A percentile compares a stretch with the other conserved stretches of the same genome.
Evolutionary conservation across 495 filamentous ascomycete species (phyloP).

Genomic region (Podospora comata): DNA sequence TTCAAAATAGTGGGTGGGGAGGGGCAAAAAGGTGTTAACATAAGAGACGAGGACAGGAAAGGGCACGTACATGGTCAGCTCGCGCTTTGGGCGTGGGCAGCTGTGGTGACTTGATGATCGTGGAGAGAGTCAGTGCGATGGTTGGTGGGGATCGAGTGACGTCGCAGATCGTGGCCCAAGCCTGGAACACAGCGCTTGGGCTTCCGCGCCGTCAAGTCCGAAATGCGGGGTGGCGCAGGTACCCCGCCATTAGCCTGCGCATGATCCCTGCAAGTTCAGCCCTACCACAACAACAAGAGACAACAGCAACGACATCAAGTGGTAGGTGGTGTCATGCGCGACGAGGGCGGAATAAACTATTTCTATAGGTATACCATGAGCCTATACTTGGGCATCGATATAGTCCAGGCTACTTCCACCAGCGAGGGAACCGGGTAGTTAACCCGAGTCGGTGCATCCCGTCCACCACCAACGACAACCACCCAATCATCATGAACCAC

Average conservation of each 20-base stretch:
- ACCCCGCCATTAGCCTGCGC: conserved; percentile 3
- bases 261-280: neutral
- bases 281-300: neutral
- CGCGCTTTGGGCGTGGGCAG: neutral
- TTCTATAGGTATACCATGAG: neutral
- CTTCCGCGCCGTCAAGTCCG: neutral
- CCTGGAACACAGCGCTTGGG: neutral
- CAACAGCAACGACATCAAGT: neutral
- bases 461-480: neutral
- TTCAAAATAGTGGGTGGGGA: neutral
- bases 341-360: neutral
- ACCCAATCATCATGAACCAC: neutral
- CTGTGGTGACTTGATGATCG: neutral
- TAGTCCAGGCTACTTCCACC: neutral
- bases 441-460: neutral
- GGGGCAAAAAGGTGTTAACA: neutral
- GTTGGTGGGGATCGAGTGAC: conserved; percentile 1
- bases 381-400: neutral
- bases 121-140: conserved; percentile 2
- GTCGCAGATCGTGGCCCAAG: neutral
- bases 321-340: neutral
- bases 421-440: neutral
- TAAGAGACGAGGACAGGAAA: neutral
- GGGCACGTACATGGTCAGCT: neutral
- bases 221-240: conserved; percentile 1